Percentiles rank a stretch among this genome's conserved stretches.
Conservation (phyloP, 176 grass and related monocot genomes). For the Echinochloa phyllopogon region DNA sequence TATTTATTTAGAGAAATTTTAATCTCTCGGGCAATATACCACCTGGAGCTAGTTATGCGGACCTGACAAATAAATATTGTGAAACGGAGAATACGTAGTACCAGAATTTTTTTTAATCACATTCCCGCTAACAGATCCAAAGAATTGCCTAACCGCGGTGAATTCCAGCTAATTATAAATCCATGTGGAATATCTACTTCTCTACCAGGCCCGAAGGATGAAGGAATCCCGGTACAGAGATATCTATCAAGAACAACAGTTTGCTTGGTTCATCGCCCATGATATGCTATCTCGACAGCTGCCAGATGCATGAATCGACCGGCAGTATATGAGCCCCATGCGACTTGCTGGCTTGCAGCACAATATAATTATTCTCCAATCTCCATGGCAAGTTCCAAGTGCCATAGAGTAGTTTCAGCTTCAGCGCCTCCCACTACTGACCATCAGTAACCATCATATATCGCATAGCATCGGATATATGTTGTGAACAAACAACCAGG, state of each 20-base stretch:
- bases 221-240: not conserved
- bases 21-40: no score
- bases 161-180: not conserved
- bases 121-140: not conserved
- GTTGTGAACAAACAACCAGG: constrained; percentile 9
- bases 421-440: constrained; percentile 22
- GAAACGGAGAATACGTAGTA: no score
- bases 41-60: no score
- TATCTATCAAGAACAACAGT: not conserved
- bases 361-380: constrained; percentile 34
- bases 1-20: no score
- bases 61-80: no score
- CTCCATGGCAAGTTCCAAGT: not conserved
- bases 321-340: not conserved
- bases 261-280: not conserved
- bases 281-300: not conserved
- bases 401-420: not conserved
- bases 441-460: constrained; percentile 24
- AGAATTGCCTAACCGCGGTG: not conserved
- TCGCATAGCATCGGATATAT: constrained; percentile 28
- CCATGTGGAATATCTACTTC: not conserved
- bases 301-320: constrained; percentile 26
- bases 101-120: no score
- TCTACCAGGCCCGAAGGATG: not conserved
- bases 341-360: not conserved